phyloP scores from a whole-genome alignment of 345 rosid species.

The Eucalyptus melliodora region DNA sequence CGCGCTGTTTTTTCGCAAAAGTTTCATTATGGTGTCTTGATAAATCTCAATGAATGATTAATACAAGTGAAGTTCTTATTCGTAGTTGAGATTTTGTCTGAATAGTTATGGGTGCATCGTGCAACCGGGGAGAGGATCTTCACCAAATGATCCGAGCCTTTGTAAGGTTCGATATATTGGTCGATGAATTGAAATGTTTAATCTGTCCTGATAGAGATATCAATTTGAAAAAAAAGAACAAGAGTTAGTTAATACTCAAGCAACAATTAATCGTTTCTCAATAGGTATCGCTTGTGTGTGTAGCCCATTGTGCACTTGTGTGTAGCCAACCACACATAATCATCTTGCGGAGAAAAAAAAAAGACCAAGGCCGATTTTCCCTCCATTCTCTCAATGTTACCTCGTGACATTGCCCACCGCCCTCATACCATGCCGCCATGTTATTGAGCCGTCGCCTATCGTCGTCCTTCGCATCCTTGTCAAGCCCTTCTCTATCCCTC shows the following conservation, averaged over 20 bases:
- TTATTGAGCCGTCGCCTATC: background rate
- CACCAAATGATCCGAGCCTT: background rate
- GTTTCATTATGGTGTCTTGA: background rate
- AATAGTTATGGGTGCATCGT: background rate
- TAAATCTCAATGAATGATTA: background rate
- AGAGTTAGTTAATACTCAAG: background rate
- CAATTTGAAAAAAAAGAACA: background rate
- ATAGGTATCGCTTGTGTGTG: background rate
- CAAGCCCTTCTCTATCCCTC: background rate
- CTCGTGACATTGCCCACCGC: background rate
- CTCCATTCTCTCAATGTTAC: background rate
- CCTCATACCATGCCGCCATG: background rate
- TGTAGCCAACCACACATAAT: background rate
- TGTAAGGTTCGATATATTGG: background rate
- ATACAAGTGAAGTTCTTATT: background rate
- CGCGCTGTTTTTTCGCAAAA: background rate
- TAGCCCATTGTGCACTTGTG: background rate
- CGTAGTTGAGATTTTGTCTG: background rate
- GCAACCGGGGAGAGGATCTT: background rate
- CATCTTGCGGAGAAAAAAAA: background rate
- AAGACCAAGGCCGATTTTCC: background rate
- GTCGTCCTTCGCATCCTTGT: background rate
- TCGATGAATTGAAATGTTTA: background rate
- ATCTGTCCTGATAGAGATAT: background rate
- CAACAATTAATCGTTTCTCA: background rate